Evolutionary conservation across 2,329 filamentous ascomycete species (phyloP), one percentile per base, ranked within the genome.

Genomic region (Zopfia rhizophila): DNA sequence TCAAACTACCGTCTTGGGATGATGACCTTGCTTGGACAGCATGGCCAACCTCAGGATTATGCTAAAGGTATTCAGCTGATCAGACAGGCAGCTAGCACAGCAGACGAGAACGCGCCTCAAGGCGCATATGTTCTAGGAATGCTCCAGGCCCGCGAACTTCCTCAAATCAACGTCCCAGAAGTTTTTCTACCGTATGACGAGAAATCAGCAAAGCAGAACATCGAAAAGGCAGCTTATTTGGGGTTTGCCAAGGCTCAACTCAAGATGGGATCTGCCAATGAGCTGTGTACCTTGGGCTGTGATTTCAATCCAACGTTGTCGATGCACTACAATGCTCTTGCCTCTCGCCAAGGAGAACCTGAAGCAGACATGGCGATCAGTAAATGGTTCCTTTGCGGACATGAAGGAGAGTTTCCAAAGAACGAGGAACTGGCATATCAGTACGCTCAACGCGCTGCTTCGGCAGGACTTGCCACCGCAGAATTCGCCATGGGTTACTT

Each of bases 401-500:
- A 94, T 56, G 93, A 97, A 58, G 88, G 88, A 16, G 81, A 95
- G 5, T 97, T 99, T 66, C 84, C 90, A 49, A 97, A 97, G 80
- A 97, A 97, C 63, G 94, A 99, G 72, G 89, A 93, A 67, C 77
- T 97, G 36, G 93, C 94, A 5, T 99, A 90, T 73, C 88, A 85
- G 38, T 97, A 96, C 66, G 94, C 94, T 1, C 85, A 93, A 60
- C 84, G 93, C 56, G 94, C 94, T 8, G 93, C 94, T 7, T 79
- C 84, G 38, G 83, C 86, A 27, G 91, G 91, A 43, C 81, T 97
- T 36, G 82, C 91, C 0, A 97, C 92, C 0, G 94, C 92, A 36
- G 91, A 97, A 70, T 99, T 99, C 65, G 94, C 94, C 18, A 84
- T 99, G 79, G 93, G 93, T 8, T 99, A 99, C 73, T 99, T 97